phyloP scores from a whole-genome alignment of 1,139 yeast species.

The Debaryomycetaceae sp. region DNA sequence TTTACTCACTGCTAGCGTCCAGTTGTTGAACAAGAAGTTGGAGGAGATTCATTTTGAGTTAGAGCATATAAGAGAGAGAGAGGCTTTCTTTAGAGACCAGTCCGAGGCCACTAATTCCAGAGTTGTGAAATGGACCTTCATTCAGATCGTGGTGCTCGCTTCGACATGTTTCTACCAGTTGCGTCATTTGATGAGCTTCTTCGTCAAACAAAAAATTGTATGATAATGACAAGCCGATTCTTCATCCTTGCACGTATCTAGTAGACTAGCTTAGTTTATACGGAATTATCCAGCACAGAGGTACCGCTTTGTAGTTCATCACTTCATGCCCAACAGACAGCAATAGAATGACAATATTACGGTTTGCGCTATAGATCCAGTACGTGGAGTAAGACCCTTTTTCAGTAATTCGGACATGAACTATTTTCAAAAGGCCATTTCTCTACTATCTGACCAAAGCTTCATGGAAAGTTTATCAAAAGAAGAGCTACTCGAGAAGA shows the following conservation, averaged over 20 bases:
- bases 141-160: constrained; percentile 44
- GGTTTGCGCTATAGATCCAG: too few relatives aligned
- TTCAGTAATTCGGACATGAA: too few relatives aligned
- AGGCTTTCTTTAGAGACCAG: constrained; percentile 46
- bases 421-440: too few relatives aligned
- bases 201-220: constrained; percentile 50
- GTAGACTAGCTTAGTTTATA: neutral
- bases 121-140: constrained; percentile 45
- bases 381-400: too few relatives aligned
- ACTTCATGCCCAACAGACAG: too few relatives aligned
- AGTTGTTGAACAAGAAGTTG: constrained; percentile 39
- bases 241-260: neutral
- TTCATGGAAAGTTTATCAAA: constrained; percentile 6
- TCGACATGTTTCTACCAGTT: constrained; percentile 50
- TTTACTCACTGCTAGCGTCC: constrained; percentile 37
- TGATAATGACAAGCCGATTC: constrained; percentile 10
- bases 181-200: constrained; percentile 49
- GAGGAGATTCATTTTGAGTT: constrained; percentile 45
- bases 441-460: neutral
- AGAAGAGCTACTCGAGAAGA: constrained; percentile 18
- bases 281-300: too few relatives aligned
- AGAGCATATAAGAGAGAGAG: constrained; percentile 46
- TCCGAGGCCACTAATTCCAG: constrained; percentile 46
- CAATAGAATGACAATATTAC: too few relatives aligned
- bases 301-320: too few relatives aligned